Conservation (phyloP, 139 green algal species). For the Pseudopediastrum boryanum region DNA sequence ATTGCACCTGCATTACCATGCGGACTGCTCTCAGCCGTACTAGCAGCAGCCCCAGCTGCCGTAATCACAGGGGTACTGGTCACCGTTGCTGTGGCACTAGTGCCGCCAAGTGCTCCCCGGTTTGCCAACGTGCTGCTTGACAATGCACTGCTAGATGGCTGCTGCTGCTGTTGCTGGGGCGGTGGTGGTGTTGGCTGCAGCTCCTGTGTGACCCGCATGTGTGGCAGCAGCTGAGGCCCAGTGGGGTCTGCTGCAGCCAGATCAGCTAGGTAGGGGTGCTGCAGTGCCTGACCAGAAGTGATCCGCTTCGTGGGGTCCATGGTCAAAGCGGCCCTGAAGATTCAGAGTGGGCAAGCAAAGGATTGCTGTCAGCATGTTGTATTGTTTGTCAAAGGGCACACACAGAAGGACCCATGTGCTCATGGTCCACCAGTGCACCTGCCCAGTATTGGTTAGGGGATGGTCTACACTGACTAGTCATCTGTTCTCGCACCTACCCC, state of each 20-base stretch:
- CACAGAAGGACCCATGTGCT: neutral
- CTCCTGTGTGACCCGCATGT: neutral
- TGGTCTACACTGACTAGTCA: too few species aligned
- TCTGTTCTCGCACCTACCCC: too few species aligned
- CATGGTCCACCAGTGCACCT: neutral
- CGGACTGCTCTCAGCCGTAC: slow-evolving; percentile 9
- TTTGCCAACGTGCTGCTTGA: neutral
- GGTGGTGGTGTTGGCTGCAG: neutral
- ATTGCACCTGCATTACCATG: neutral
- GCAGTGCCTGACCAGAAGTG: slow-evolving; percentile 49
- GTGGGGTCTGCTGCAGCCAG: slow-evolving; percentile 17
- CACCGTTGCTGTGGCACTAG: neutral
- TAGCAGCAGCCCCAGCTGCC: neutral
- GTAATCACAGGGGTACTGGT: neutral
- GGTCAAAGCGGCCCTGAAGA: slow-evolving; percentile 51
- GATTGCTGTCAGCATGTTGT: neutral
- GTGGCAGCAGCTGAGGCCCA: neutral
- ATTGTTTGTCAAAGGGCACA: neutral
- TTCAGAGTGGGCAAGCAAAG: slow-evolving; percentile 9
- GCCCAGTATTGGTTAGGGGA: neutral
- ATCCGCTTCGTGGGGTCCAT: slow-evolving; percentile 60
- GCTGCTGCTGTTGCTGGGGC: slow-evolving; percentile 11
- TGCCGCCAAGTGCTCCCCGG: neutral
- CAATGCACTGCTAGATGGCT: neutral
- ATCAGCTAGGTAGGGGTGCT: slow-evolving; percentile 69